Evolutionary conservation across 495 filamentous ascomycete species (phyloP), one percentile per base, ranked within the genome.

Genomic region (Penicillium ochrochloron): DNA sequence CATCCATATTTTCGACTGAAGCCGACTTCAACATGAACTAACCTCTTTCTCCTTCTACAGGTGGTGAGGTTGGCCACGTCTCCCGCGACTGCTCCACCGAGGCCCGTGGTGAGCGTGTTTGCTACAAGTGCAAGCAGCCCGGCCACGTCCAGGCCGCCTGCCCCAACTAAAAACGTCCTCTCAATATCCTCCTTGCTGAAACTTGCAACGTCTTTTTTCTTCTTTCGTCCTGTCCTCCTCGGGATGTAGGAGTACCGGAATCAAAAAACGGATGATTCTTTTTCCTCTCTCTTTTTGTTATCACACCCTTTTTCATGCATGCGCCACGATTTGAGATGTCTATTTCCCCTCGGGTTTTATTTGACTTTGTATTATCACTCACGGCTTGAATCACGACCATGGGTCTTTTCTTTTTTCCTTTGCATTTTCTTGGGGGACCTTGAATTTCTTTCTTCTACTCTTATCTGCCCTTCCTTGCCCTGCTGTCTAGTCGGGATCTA

Each of bases 81-180:
- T 94, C 91, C 63, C 91, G 95, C 60, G 95, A 99, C 74, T 99
- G 95, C 85, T 91, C 93, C 59, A 91, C 93, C 68, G 94, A 97
- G 78, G 88, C 89, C 54, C 85, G 86, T 63, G 87, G 87, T 73
- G 95, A 98, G 85, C 92, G 96, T 70, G 93, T 94, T 73, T 99
- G 95, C 88, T 99, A 99, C 84, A 95, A 94, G 82, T 98, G 95
- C 92, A 96, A 97, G 86, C 92, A 97, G 82, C 89, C 93, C 62
- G 95, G 95, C 71, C 95, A 99, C 82, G 88, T 98, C 73, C 95
- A 97, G 86, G 85, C 92, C 62, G 85, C 89, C 67, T 99, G 95
- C 88, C 90, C 93, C 62, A 92, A 92, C 78, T 89, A 84, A 76
- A 61, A 50, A 46, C 15, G 12, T 34, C 29, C 52, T 41, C 37